These are phyloP conservation scores for Thuidium tamariscinum DNA, from an alignment of 225 moss, liverwort and hornwort genomes.

Conservation along the genomic window DNA sequence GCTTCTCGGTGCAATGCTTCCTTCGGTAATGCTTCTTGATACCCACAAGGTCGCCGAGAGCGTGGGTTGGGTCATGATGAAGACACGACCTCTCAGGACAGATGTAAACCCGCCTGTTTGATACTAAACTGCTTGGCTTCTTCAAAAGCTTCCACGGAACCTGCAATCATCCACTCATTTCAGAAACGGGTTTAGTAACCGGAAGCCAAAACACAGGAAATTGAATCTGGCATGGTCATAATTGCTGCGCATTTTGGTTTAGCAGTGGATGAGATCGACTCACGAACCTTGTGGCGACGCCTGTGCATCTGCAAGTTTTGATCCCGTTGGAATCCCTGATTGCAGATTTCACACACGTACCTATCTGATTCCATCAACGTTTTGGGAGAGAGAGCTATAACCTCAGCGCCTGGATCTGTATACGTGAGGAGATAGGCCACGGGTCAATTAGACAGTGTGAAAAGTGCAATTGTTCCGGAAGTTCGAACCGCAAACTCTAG, in stretches of 20 bases:
- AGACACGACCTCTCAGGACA: slow-evolving; percentile 65
- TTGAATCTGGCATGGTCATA: neutral
- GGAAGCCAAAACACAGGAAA: neutral
- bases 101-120: slow-evolving; percentile 48
- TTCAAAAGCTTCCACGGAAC: slow-evolving; percentile 72
- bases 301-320: slow-evolving; percentile 78
- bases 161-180: neutral
- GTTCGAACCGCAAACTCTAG: neutral
- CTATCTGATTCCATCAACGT: slow-evolving; percentile 68
- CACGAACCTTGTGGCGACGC: slow-evolving; percentile 59
- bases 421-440: neutral
- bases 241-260: neutral
- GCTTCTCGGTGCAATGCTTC: slow-evolving; percentile 66
- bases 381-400: slow-evolving; percentile 54
- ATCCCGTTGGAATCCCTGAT: slow-evolving; percentile 69
- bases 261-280: neutral
- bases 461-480: neutral
- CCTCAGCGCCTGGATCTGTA: slow-evolving; percentile 66
- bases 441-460: neutral
- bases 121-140: slow-evolving; percentile 10
- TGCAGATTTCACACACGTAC: slow-evolving; percentile 69
- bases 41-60: slow-evolving; percentile 61
- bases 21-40: slow-evolving; percentile 68
- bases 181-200: neutral
- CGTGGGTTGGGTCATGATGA: slow-evolving; percentile 57